These are phyloP conservation scores for Fusarium sp. DNA, from an alignment of 2,329 filamentous ascomycete genomes.

Conservation along the genomic window DNA sequence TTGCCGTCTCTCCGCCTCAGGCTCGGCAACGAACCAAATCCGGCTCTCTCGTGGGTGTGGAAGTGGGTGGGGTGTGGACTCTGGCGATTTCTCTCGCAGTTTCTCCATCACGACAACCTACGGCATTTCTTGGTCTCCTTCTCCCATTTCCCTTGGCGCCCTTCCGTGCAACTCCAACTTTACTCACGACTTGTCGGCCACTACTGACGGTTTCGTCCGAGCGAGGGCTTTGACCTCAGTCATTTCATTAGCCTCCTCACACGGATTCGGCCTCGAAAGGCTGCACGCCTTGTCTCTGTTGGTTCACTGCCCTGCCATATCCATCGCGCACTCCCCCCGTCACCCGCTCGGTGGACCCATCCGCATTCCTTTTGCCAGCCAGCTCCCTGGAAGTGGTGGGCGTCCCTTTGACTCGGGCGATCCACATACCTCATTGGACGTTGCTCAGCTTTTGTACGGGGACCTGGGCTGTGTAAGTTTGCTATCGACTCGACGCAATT, in stretches of 20 bases:
- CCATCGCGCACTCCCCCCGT: slow-evolving; percentile 28
- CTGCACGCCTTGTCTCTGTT: slow-evolving; percentile 25
- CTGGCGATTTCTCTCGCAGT: slow-evolving; percentile 9
- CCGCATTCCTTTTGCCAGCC: slow-evolving; percentile 40
- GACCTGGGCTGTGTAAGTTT: slow-evolving; percentile 39
- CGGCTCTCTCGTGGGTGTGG: slow-evolving; percentile 31
- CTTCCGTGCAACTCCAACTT: slow-evolving; percentile 4
- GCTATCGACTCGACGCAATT: slow-evolving; percentile 35
- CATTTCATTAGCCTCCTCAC: slow-evolving; percentile 13
- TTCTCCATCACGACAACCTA: slow-evolving; percentile 1
- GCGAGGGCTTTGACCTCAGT: slow-evolving; percentile 14
- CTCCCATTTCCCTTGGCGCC: not conserved
- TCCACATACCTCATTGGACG: slow-evolving; percentile 32
- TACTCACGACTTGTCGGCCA: not conserved
- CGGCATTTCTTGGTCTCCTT: slow-evolving; percentile 11
- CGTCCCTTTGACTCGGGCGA: slow-evolving; percentile 29
- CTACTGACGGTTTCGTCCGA: slow-evolving; percentile 13
- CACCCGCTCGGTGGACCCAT: slow-evolving; percentile 37
- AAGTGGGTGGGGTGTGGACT: slow-evolving; percentile 3
- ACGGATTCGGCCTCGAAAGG: slow-evolving; percentile 7
- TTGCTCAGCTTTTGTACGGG: slow-evolving; percentile 15
- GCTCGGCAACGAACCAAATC: slow-evolving; percentile 35
- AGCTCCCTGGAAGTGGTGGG: slow-evolving; percentile 37
- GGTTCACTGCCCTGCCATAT: slow-evolving; percentile 19
- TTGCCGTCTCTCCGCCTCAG: slow-evolving; percentile 31